Conservation (phyloP, 169 alveolate species). For the Plasmodium inui region DNA sequence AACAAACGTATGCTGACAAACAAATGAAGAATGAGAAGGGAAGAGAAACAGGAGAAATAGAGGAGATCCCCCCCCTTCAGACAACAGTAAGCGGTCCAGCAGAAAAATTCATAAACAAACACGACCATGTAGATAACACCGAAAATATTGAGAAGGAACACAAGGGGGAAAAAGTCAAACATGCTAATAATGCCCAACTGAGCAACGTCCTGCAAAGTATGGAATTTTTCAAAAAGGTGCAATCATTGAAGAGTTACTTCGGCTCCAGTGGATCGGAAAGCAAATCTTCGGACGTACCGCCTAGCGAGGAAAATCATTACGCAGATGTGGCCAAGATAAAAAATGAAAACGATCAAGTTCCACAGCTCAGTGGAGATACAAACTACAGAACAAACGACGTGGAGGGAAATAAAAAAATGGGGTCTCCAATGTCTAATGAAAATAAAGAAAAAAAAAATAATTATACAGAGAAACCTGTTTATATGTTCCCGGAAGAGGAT, state of each 20-base stretch:
- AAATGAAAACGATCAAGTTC: background rate
- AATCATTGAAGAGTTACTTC: slow-evolving; percentile 25
- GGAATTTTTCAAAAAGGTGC: slow-evolving; percentile 27
- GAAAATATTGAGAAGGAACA: background rate
- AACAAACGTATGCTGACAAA: background rate
- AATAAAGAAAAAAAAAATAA: slow-evolving; percentile 6
- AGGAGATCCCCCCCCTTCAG: background rate
- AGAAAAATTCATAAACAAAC: slow-evolving; percentile 39
- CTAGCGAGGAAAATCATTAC: background rate
- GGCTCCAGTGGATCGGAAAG: background rate
- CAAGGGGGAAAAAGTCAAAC: background rate
- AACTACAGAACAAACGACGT: background rate
- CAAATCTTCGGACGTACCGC: background rate
- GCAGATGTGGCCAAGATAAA: background rate
- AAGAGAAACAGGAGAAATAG: background rate
- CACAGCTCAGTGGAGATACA: background rate
- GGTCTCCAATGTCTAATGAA: background rate
- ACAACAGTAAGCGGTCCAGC: background rate
- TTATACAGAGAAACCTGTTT: slow-evolving; percentile 14
- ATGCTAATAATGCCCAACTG: background rate
- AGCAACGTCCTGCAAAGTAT: slow-evolving; percentile 4
- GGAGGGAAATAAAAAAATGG: background rate
- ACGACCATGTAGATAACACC: slow-evolving; percentile 21
- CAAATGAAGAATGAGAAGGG: background rate
- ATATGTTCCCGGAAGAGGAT: background rate